Evolutionary conservation across 1,284 basidiomycete species (phyloP), one percentile per base, ranked within the genome.

Genomic region (Boletus semigastroideus): DNA sequence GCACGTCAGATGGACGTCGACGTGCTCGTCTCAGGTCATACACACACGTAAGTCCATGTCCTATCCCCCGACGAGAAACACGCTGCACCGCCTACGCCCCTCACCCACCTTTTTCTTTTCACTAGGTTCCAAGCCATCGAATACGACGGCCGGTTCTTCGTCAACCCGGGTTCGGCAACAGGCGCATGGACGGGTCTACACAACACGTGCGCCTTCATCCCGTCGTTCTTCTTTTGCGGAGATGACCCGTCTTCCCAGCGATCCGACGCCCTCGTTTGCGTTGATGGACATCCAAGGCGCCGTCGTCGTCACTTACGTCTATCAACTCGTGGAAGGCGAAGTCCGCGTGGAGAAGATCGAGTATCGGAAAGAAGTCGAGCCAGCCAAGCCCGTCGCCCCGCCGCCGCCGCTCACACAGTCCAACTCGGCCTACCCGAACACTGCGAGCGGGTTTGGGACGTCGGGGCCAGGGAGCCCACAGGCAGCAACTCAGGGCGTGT

Each of bases 1-100:
- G 94, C 96, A 11, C 75, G 94, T 31, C 92, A 96, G 70, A 93
- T 99, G 90, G 94, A 98, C 67, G 96, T 98, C 10, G 97, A 99
- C 63, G 92, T 99, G 1, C 77, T 99, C 22, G 74, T 99, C 19
- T 94, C 89, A 2, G 96, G 97, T 0, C 92, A 94, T 62, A 99
- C 96, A 1, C 95, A 98, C 72, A 85, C 84, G 94, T 94, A 64
- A 69, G 88, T 77, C 14, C 31, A 14, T 14, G 7, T 33, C 31
- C 31, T 33, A 33, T 14, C 31, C 22, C 22, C 22, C 22, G 22
- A 22, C 5, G 22, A 5, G 22, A n/a, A 19, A 20, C 17, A 37
- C 22, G 42, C 6, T 22, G 19, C 37, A 5, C 6, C 27, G 49
- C 28, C 11, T 27, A 3, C 5, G 5, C 25, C 3, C 25, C 25